phyloP scores from a whole-genome alignment of 73 alveolate genomes.

The Paramecium tetraurelia region DNA sequence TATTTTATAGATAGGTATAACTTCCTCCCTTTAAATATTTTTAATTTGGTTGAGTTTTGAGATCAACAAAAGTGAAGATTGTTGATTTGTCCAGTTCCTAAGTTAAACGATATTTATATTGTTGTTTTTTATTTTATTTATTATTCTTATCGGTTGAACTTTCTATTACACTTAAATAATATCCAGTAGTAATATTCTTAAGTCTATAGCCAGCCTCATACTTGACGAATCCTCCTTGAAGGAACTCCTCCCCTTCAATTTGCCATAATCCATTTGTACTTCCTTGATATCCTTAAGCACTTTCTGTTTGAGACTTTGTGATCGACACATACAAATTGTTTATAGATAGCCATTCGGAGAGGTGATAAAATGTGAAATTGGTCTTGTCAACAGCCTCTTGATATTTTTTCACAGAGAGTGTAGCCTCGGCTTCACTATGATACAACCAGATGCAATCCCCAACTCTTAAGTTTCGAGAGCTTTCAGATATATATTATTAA shows the following conservation, averaged over 20 bases:
- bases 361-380: background rate
- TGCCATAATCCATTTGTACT: constrained; percentile 58
- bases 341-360: background rate
- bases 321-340: background rate
- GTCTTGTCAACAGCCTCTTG: constrained; percentile 55
- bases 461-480: constrained; percentile 21
- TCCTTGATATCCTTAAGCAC: constrained; percentile 38
- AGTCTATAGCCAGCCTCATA: constrained; percentile 27
- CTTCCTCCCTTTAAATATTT: constrained; percentile 47
- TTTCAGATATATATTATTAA: constrained; percentile 37
- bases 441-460: constrained; percentile 63
- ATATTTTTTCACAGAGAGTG: constrained; percentile 11
- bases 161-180: constrained; percentile 46
- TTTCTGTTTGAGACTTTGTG: background rate
- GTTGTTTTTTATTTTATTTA: background rate
- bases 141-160: background rate
- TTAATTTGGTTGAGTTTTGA: constrained; percentile 37
- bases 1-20: background rate
- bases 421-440: constrained; percentile 59
- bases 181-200: constrained; percentile 46
- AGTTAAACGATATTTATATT: background rate
- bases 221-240: constrained; percentile 55
- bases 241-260: constrained; percentile 35
- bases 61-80: constrained; percentile 35
- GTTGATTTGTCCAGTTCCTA: constrained; percentile 34